phyloP scores from a whole-genome alignment of 305 asterid species.

The Andrographis paniculata region DNA sequence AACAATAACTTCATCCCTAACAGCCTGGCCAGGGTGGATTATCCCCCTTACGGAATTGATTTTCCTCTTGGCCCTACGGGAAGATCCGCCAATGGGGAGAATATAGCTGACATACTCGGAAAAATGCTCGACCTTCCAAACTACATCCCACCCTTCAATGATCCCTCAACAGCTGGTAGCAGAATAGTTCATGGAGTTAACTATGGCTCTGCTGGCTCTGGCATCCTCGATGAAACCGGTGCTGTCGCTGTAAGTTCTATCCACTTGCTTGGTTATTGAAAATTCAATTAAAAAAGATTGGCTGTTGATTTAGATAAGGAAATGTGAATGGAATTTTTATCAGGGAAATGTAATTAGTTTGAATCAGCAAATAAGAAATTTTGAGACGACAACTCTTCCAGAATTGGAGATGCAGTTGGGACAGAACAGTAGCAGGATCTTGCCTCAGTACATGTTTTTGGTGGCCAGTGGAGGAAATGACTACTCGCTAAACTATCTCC shows the following conservation, averaged over 20 bases:
- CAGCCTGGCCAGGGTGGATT: slow-evolving; percentile 50
- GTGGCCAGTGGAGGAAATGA: slow-evolving; percentile 79
- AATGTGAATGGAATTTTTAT: background rate
- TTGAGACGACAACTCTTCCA: slow-evolving; percentile 45
- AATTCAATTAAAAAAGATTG: too few relatives aligned
- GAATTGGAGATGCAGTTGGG: slow-evolving; percentile 40
- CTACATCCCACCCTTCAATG: slow-evolving; percentile 45
- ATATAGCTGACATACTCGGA: slow-evolving; percentile 47
- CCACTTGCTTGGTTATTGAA: background rate
- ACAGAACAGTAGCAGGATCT: slow-evolving; percentile 3
- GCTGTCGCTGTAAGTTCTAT: slow-evolving; percentile 24
- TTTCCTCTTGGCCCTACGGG: slow-evolving; percentile 55
- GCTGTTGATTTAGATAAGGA: too few relatives aligned
- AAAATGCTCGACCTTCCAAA: slow-evolving; percentile 26
- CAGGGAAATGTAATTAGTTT: slow-evolving; percentile 54
- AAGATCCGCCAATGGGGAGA: slow-evolving; percentile 58
- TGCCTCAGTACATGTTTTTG: slow-evolving; percentile 42
- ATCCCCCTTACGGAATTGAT: slow-evolving; percentile 61
- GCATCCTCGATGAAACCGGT: slow-evolving; percentile 66
- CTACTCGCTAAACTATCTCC: slow-evolving; percentile 52
- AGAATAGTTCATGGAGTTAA: slow-evolving; percentile 51
- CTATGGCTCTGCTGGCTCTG: slow-evolving; percentile 78
- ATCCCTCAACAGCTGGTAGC: slow-evolving; percentile 51
- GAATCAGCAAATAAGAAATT: slow-evolving; percentile 51
- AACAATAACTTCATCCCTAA: slow-evolving; percentile 52